Evolutionary conservation across 2,329 filamentous ascomycete genomes (phyloP), one percentile per base, ranked within the genome.

Genomic region (Ophiostoma tasmaniense): DNA sequence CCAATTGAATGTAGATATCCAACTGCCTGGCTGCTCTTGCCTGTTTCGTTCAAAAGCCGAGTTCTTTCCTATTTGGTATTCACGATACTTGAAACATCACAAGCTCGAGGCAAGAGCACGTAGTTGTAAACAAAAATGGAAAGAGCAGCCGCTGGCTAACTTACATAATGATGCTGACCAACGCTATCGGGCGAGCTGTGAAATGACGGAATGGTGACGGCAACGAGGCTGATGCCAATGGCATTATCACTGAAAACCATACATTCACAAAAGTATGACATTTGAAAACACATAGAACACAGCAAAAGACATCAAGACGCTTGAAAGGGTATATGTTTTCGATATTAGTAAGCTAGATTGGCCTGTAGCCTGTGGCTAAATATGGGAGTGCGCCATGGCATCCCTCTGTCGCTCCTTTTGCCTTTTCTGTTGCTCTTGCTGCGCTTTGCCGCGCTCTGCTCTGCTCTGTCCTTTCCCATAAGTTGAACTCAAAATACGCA

Each of bases 391-490:
- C 25, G 13, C 5, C 22, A 25, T 30, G 55, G 55, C 55, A 30
- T 61, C 55, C 55, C 55, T 28, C 25, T 61, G 55, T 61, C 55
- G 20, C 55, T 61, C 55, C 55, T 59, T 59, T 59, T 33, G 33
- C 8, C 33, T 33, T 33, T 33, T 33, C 33, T 33, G n/a, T 33
- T 33, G 33, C 33, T 33, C 8, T 33, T 33, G 33, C 33, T 33
- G n/a, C n/a, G n/a, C n/a, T n/a, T n/a, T n/a, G n/a, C n/a, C n/a
- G n/a, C n/a, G n/a, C n/a, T n/a, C n/a, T n/a, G n/a, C n/a, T n/a
- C n/a, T n/a, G n/a, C n/a, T n/a, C n/a, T n/a, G n/a, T n/a, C n/a
- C n/a, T n/a, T n/a, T n/a, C n/a, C n/a, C n/a, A n/a, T n/a, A n/a
- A n/a, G n/a, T n/a, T n/a, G 6, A 45, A 45, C 42, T 45, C 42